These are phyloP conservation scores for Teratosphaeria gauchensis DNA, from an alignment of 2,329 filamentous ascomycete species.

Conservation along the genomic window DNA sequence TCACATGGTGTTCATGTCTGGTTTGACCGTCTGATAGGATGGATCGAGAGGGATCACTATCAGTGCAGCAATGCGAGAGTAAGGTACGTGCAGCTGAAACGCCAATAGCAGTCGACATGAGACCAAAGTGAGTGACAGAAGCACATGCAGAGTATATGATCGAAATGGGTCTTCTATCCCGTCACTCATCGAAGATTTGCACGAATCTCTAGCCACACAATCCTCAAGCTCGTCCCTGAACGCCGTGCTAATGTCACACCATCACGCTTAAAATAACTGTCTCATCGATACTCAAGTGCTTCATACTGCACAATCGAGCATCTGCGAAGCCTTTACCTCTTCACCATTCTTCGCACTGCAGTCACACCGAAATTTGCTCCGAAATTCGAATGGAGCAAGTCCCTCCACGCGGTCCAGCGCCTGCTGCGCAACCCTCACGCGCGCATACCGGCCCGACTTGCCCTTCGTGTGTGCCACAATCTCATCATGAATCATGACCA, in stretches of 20 bases:
- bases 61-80: too few species aligned
- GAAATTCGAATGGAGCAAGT: slow-evolving; percentile 49
- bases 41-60: too few species aligned
- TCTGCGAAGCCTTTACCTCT: not conserved
- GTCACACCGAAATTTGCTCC: slow-evolving; percentile 50
- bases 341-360: slow-evolving; percentile 37
- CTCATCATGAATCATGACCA: slow-evolving; percentile 64
- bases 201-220: not conserved
- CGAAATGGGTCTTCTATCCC: too few species aligned
- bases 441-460: slow-evolving; percentile 61
- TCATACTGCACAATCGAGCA: not conserved
- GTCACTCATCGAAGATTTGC: too few species aligned
- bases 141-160: too few species aligned
- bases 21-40: too few species aligned
- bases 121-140: too few species aligned
- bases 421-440: slow-evolving; percentile 53
- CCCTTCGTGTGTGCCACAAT: slow-evolving; percentile 55
- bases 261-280: too few species aligned
- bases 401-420: slow-evolving; percentile 45
- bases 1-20: too few species aligned
- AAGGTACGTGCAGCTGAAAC: too few species aligned
- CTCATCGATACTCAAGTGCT: not conserved
- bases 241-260: not conserved
- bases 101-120: too few species aligned
- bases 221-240: not conserved